Base-by-base conservation (phyloP, 805 yeast species). In the Starmerella sirachaensis region DNA sequence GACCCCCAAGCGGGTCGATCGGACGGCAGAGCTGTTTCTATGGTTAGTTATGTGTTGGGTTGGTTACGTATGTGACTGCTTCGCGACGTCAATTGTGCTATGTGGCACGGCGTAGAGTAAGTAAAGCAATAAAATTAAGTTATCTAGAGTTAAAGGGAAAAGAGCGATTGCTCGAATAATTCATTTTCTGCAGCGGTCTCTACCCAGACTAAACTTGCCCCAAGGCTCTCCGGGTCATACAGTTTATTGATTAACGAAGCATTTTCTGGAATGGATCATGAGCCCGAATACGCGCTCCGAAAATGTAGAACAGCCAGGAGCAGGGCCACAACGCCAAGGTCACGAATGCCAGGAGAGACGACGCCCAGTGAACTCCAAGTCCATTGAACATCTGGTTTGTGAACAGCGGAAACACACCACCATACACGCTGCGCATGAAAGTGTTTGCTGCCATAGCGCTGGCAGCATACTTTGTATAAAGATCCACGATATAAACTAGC, bases 361-460 rank as follows among this genome's bases (percentile, higher is more conserved):
- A 58, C 2, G 78, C 79, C 77, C 77, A 74, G 4, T 63, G 77
- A n/a, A 72, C 72, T 10, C 59, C 60, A 35, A 58, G 35, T 4
- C 40, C 67, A 41, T 62, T 58, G 53, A 68, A 80, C 72, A 79
- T 67, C 23, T 71, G 69, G 26, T 62, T 52, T 4, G 81, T 79
- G 55, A 79, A 77, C 35, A 79, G 61, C 23, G 81, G 80, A 61
- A 75, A 74, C 3, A 66, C 69, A 42, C 73, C 71, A 2, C 77
- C 81, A 47, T 68, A 65, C 3, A 69, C 54, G 1, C 78, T 72
- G 52, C 82, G 62, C 42, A 71, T 53, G 35, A 75, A 65, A 1
- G 81, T 72, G 45, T 73, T 73, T 3, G 52, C 51, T 6, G 83
- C 80, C 42, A 75, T 64, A 3, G 77, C 78, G 14, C 77, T 69